Conservation (phyloP, 1,139 yeast species). For the Nadsonia commutata region DNA sequence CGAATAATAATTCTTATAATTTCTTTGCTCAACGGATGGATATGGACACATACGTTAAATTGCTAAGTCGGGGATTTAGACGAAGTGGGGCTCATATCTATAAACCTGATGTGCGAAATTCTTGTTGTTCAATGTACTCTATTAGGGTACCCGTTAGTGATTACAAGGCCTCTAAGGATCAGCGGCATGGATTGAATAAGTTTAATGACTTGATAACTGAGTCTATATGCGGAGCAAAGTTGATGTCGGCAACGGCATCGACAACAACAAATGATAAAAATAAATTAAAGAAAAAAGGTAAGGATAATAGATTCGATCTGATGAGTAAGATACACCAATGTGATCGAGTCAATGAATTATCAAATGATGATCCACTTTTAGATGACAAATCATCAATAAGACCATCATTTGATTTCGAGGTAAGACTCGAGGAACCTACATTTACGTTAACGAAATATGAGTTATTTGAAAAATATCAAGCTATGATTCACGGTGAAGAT, state of each 20-base stretch:
- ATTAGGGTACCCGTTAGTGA: constrained; percentile 43
- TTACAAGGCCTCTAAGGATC: constrained; percentile 46
- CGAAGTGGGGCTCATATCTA: constrained; percentile 66
- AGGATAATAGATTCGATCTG: constrained; percentile 21
- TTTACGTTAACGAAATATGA: constrained; percentile 48
- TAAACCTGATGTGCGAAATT: constrained; percentile 54
- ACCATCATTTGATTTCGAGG: constrained; percentile 23
- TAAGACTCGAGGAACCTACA: constrained; percentile 39
- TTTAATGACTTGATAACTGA: constrained; percentile 33
- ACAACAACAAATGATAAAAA: constrained; percentile 13
- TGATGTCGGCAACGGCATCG: constrained; percentile 9
- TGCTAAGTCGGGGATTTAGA: constrained; percentile 58
- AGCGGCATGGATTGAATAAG: constrained; percentile 48
- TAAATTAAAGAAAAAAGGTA: constrained; percentile 7
- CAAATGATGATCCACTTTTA: neutral
- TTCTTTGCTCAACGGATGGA: constrained; percentile 5
- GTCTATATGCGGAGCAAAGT: too few species aligned
- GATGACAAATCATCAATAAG: neutral
- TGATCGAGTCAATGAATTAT: constrained; percentile 8
- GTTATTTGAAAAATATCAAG: constrained; percentile 58
- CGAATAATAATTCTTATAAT: neutral
- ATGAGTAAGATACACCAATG: constrained; percentile 11
- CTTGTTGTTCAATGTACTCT: constrained; percentile 75
- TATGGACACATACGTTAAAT: neutral
- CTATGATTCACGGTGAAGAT: constrained; percentile 48